phyloP scores from a whole-genome alignment of 1,139 yeast genomes.

The Pichia norvegensis region DNA sequence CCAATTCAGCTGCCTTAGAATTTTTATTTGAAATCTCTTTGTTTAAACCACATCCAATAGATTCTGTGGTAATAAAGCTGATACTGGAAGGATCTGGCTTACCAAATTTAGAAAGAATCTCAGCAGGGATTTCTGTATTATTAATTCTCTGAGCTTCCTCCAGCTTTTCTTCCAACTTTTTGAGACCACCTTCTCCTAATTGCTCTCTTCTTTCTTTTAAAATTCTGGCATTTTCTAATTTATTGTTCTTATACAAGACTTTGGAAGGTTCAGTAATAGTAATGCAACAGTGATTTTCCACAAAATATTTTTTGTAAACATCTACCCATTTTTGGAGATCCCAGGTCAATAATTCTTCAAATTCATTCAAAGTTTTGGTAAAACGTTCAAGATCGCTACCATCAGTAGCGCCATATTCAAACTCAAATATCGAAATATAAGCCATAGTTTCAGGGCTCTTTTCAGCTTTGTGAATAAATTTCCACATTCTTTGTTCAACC shows the following conservation, averaged over 20 bases:
- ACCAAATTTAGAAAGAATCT: constrained; percentile 50
- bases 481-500: constrained; percentile 56
- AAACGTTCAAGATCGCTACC: constrained; percentile 52
- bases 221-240: constrained; percentile 44
- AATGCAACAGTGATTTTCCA: constrained; percentile 64
- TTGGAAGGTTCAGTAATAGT: constrained; percentile 72
- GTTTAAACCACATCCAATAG: constrained; percentile 46
- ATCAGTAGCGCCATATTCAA: constrained; percentile 63
- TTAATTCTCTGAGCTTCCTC: constrained; percentile 60
- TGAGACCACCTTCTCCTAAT: constrained; percentile 58
- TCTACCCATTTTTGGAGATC: constrained; percentile 57
- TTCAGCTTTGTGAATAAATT: constrained; percentile 59
- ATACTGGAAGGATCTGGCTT: constrained; percentile 74
- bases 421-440: constrained; percentile 65
- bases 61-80: constrained; percentile 59
- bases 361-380: constrained; percentile 51
- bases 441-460: constrained; percentile 55
- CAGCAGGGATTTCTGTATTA: constrained; percentile 67
- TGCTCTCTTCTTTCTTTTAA: constrained; percentile 41
- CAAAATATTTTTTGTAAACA: constrained; percentile 45
- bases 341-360: constrained; percentile 57
- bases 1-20: constrained; percentile 25
- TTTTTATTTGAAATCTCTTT: constrained; percentile 17
- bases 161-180: constrained; percentile 41
- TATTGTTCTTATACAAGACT: constrained; percentile 45